Percentiles rank a stretch among this genome's conserved stretches.
Conservation (phyloP, 1,284 basidiomycete genomes). For the Trichosporon sp. region DNA sequence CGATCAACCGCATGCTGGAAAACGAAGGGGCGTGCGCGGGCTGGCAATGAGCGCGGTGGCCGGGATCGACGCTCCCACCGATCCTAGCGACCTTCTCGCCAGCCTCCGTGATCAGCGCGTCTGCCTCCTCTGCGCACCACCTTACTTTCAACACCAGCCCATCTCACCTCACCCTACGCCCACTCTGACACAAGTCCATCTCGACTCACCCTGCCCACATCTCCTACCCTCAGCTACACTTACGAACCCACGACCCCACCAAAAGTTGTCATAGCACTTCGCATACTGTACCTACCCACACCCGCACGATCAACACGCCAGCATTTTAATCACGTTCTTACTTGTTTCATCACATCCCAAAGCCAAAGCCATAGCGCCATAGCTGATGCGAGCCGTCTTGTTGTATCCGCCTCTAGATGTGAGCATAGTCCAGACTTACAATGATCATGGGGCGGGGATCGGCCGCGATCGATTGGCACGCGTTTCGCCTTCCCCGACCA, state of each 20-base stretch:
- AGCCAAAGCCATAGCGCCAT: neutral
- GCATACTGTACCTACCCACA: neutral
- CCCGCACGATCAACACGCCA: neutral
- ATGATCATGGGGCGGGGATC: too few relatives aligned
- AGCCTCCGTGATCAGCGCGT: too few relatives aligned
- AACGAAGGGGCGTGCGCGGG: neutral
- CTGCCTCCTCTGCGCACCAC: too few relatives aligned
- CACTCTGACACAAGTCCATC: too few relatives aligned
- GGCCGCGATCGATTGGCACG: too few relatives aligned
- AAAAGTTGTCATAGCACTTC: neutral
- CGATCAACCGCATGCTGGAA: neutral
- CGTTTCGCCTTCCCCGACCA: too few relatives aligned
- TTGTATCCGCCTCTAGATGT: neutral
- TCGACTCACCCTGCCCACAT: too few relatives aligned
- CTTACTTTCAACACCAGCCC: too few relatives aligned
- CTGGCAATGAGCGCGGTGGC: neutral
- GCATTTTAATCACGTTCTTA: constrained; percentile 2
- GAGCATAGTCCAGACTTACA: too few relatives aligned
- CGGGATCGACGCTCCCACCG: neutral
- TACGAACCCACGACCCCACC: neutral
- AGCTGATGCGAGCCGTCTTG: constrained; percentile 4
- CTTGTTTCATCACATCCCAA: neutral
- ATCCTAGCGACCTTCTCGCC: too few relatives aligned
- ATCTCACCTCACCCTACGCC: too few relatives aligned
- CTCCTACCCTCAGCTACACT: neutral